phyloP scores from a whole-genome alignment of 164 flowering plant genomes.

The Chimonanthus praecox region DNA sequence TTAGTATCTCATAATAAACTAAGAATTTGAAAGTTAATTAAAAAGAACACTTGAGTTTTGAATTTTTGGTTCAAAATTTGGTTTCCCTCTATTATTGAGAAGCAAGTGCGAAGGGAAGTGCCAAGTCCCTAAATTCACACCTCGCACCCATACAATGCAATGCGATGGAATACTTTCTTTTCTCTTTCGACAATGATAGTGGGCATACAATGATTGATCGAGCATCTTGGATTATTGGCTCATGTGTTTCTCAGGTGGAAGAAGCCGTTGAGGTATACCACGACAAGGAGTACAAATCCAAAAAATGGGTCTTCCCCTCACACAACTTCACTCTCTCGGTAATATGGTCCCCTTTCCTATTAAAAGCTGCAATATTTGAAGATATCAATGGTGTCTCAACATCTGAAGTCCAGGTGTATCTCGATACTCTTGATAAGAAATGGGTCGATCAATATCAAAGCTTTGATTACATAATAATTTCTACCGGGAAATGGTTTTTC shows the following conservation, averaged over 20 bases:
- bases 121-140: too few relatives aligned
- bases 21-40: too few relatives aligned
- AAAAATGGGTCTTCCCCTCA: constrained; percentile 62
- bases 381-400: constrained; percentile 69
- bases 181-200: too few relatives aligned
- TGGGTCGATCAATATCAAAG: constrained; percentile 49
- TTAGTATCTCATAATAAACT: too few relatives aligned
- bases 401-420: constrained; percentile 54
- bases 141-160: too few relatives aligned
- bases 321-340: constrained; percentile 59
- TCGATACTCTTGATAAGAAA: constrained; percentile 56
- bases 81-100: too few relatives aligned
- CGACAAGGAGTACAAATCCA: constrained; percentile 56
- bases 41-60: too few relatives aligned
- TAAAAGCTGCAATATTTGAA: constrained; percentile 65
- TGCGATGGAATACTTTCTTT: too few relatives aligned
- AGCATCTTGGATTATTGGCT: background rate
- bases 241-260: constrained; percentile 47
- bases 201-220: background rate
- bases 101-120: too few relatives aligned
- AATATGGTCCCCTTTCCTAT: constrained; percentile 81
- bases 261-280: constrained; percentile 57
- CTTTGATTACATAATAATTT: constrained; percentile 56
- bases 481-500: constrained; percentile 91
- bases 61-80: too few relatives aligned